Evolutionary conservation across 2,329 filamentous ascomycete species (phyloP), one percentile per base, ranked within the genome.

Genomic region (Epichloe elymi): DNA sequence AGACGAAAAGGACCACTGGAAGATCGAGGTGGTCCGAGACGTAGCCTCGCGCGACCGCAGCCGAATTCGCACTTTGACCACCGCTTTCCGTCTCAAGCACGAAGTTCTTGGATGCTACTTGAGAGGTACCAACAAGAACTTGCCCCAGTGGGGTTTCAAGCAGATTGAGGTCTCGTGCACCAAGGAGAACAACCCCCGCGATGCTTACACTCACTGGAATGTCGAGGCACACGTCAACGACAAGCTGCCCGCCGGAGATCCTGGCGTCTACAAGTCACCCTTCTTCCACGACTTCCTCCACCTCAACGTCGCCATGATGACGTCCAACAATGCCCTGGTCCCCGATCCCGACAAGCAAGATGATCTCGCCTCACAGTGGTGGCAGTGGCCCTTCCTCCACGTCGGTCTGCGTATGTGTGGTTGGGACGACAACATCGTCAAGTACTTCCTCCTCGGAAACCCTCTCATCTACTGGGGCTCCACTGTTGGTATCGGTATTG

Each of bases 231-330:
- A 98, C 70, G 82, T 76, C 67, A 98, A 98, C 67, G 90, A 96
- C 14, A 93, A 85, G 73, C 79, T 97, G 26, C 91, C 93, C 39
- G 81, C 87, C 55, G 85, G 86, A 60, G 86, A 96, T 68, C 87
- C 93, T 50, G 88, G 86, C 61, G 84, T 87, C 51, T 98, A 96
- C 75, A 95, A 87, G 72, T 97, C 91, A 37, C 93, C 94, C 2
- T 98, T 98, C 77, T 76, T 95, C 63, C 90, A 95, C 65, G 93
- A 98, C 69, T 98, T 98, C 63, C 84, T 98, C 56, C 93, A 98
- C 67, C 74, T 97, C 55, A 98, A 98, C 66, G 93, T 98, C 55
- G 93, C 93, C 56, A 98, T 98, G 93, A 96, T 97, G 91, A 98
- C 93, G 3, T 97, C 93, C 39, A 98, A 98, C 78, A 98, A 98